Evolutionary conservation across 75 land plant species (phyloP), one percentile per base, ranked within the genome.

Genomic region (Cupressus sempervirens): DNA sequence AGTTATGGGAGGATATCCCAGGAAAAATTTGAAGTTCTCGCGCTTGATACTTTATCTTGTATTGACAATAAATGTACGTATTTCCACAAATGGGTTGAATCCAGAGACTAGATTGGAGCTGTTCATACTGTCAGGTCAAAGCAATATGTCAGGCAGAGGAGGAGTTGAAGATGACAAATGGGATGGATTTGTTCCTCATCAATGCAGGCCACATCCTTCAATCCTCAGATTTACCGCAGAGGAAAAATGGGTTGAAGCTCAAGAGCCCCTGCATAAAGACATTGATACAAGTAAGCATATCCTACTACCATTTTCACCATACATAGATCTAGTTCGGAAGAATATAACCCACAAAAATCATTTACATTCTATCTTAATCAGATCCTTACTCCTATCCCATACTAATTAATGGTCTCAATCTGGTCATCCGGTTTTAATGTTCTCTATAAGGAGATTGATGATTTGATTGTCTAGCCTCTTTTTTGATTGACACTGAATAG

Each of bases 91-190:
- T 18, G 20, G 62, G 20, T 6, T 20, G 26, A 26, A 56, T 56
- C 62, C 62, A 56, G 62, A 18, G 26, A 56, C 62, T 20, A 56
- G 15, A 20, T 56, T 56, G 23, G 5, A 18, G 5, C 23, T 56
- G 26, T 18, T 56, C 62, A 56, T 56, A 56, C 62, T 56, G 23
- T 56, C 62, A 20, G 62, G 62, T 3, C 62, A 56, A 56, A 56
- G 62, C 26, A 56, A 97, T 91, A 97, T 97, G 97, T 82, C 99
- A 23, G 99, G 99, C 35, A 93, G 97, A 26, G 99, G 99, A 9
- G 97, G 96, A 48, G 91, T 95, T 10, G 41, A 34, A 14, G 41
- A 7, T 38, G 67, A 54, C 73, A 15, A 36, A 15, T 96, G 97
- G 97, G 93, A 95, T 82, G 87, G 89, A 34, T 72, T 92, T 40